phyloP scores from a whole-genome alignment of 768 basidiomycete genomes.

The Mycena pura region DNA sequence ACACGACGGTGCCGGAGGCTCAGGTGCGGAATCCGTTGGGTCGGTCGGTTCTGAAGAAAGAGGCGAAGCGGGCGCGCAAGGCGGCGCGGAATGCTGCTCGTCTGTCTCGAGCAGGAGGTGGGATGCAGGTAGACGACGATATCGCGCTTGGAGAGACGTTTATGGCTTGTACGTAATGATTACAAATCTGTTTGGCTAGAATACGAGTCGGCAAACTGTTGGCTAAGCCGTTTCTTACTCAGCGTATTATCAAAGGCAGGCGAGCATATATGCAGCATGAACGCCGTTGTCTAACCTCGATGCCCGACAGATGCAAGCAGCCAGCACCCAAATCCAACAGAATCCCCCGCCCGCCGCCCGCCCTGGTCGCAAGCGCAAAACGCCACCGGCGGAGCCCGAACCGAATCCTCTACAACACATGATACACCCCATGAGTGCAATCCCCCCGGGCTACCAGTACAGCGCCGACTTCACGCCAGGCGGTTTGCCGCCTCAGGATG shows the following conservation, averaged over 20 bases:
- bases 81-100: conserved; percentile 43
- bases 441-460: conserved; percentile 60
- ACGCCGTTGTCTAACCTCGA: background rate
- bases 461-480: conserved; percentile 61
- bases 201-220: too few relatives aligned
- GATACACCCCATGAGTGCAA: conserved; percentile 53
- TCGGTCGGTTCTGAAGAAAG: conserved; percentile 65
- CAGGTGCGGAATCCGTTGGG: conserved; percentile 61
- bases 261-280: background rate
- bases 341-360: conserved; percentile 49
- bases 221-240: background rate
- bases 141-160: conserved; percentile 55
- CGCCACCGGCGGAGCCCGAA: conserved; percentile 54
- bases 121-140: conserved; percentile 53
- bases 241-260: too few relatives aligned
- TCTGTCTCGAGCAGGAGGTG: conserved; percentile 28
- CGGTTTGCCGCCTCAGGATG: conserved; percentile 48
- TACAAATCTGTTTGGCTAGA: too few relatives aligned
- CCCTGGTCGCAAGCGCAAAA: conserved; percentile 69
- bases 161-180: too few relatives aligned
- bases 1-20: conserved; percentile 57
- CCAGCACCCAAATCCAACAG: conserved; percentile 43
- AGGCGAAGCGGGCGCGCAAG: conserved; percentile 67
- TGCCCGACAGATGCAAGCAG: conserved; percentile 9
- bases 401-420: conserved; percentile 42